phyloP scores from a whole-genome alignment of 1,284 basidiomycete genomes.

The Ustanciosporium gigantosporum region DNA sequence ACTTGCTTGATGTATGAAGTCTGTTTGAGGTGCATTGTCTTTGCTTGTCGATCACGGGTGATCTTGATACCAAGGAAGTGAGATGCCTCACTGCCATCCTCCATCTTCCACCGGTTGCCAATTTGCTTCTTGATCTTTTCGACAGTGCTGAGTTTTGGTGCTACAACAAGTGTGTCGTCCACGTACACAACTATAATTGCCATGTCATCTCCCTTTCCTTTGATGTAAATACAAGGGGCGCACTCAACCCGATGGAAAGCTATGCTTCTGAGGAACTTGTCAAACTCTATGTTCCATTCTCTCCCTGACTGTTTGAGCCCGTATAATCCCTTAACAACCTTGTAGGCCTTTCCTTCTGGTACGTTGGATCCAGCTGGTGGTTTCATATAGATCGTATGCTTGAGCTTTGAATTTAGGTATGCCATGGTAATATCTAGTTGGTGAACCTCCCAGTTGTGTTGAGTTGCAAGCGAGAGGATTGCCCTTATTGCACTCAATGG shows the following conservation, averaged over 20 bases:
- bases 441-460: background rate
- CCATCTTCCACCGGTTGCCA: background rate
- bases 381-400: background rate
- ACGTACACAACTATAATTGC: background rate
- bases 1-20: background rate
- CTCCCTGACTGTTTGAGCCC: conserved; percentile 4
- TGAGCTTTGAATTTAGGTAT: background rate
- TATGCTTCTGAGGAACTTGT: conserved; percentile 1
- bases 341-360: background rate
- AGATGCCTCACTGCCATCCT: background rate
- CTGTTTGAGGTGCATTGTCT: background rate
- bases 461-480: background rate
- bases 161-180: background rate
- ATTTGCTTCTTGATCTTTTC: background rate
- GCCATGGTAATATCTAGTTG: background rate
- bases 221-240: background rate
- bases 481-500: conserved; percentile 1
- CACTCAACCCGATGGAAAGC: background rate
- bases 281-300: conserved; percentile 5
- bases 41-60: background rate
- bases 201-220: background rate
- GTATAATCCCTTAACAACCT: background rate
- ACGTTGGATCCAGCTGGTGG: background rate
- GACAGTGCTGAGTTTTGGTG: background rate
- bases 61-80: background rate